Conservation (phyloP, 2,329 filamentous ascomycete species). For the Trichoderma sp. region DNA sequence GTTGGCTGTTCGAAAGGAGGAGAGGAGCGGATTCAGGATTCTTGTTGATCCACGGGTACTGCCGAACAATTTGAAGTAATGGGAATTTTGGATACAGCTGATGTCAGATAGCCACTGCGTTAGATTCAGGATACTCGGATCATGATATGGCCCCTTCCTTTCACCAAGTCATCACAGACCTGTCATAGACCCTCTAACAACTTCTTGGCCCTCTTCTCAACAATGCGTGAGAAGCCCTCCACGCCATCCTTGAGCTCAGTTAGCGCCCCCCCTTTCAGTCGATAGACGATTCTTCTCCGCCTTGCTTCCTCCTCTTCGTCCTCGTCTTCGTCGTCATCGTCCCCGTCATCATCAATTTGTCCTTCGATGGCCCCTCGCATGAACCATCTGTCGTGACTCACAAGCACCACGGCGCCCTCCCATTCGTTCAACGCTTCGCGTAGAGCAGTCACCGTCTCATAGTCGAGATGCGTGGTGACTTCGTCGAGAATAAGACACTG, state of each 20-base stretch:
- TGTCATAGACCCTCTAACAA: constrained; percentile 36
- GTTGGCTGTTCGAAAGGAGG: constrained; percentile 64
- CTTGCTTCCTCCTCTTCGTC: constrained; percentile 48
- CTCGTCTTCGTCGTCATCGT: constrained; percentile 42
- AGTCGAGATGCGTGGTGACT: constrained; percentile 83
- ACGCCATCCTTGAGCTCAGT: constrained; percentile 61
- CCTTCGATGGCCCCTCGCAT: constrained; percentile 66
- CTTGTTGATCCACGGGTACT: constrained; percentile 44
- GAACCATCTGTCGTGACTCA: constrained; percentile 83
- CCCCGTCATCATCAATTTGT: constrained; percentile 43
- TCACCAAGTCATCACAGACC: background rate
- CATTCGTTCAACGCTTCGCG: constrained; percentile 67
- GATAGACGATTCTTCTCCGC: constrained; percentile 60
- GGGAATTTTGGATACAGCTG: background rate
- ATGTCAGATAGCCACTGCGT: background rate
- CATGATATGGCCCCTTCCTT: background rate
- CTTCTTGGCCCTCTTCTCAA: constrained; percentile 61
- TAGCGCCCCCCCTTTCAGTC: constrained; percentile 61
- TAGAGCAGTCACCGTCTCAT: constrained; percentile 75
- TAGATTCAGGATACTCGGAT: background rate
- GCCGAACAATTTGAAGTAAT: constrained; percentile 9
- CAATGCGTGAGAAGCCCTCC: constrained; percentile 63
- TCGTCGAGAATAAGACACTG: constrained; percentile 78
- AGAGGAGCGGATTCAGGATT: constrained; percentile 47
- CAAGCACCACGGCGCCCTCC: constrained; percentile 73